These are phyloP conservation scores for Malus hybrid DNA, from an alignment of 331 rosid species.

Conservation along the genomic window DNA sequence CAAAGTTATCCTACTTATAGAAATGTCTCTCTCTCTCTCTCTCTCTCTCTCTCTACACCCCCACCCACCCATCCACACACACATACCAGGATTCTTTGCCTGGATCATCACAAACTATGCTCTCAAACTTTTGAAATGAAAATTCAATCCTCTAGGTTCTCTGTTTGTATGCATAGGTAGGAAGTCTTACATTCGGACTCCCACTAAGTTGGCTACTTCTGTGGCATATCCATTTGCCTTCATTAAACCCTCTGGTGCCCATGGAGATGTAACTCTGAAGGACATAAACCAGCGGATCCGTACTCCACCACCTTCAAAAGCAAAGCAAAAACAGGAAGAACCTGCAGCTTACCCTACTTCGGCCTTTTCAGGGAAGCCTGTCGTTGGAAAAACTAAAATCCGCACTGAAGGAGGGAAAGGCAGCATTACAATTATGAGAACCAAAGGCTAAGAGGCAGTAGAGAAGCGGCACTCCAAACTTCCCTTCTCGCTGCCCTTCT, in stretches of 20 bases:
- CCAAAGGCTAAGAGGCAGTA: conserved; percentile 59
- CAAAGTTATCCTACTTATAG: not conserved
- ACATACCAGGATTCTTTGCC: conserved; percentile 2
- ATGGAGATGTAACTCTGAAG: conserved; percentile 92
- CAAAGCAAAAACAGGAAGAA: conserved; percentile 44
- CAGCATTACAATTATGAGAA: conserved; percentile 97
- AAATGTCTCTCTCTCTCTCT: not conserved
- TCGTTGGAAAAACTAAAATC: conserved; percentile 87
- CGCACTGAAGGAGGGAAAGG: conserved; percentile 96
- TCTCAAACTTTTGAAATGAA: not conserved
- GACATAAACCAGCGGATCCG: conserved; percentile 91
- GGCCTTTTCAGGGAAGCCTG: conserved; percentile 97
- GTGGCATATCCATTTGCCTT: conserved; percentile 97
- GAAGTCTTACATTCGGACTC: conserved; percentile 68
- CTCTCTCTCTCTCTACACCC: not conserved
- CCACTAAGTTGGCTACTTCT: conserved; percentile 69
- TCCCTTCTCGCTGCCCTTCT: conserved; percentile 25
- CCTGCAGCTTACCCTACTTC: conserved; percentile 69
- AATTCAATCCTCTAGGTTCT: not conserved
- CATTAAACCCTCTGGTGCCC: conserved; percentile 88
- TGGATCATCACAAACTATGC: not conserved
- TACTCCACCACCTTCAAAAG: conserved; percentile 70
- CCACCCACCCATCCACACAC: not conserved
- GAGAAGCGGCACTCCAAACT: conserved; percentile 3
- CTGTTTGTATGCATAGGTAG: conserved; percentile 36